phyloP scores from a whole-genome alignment of 169 alveolate genomes.

The Perkinsus marinus region DNA sequence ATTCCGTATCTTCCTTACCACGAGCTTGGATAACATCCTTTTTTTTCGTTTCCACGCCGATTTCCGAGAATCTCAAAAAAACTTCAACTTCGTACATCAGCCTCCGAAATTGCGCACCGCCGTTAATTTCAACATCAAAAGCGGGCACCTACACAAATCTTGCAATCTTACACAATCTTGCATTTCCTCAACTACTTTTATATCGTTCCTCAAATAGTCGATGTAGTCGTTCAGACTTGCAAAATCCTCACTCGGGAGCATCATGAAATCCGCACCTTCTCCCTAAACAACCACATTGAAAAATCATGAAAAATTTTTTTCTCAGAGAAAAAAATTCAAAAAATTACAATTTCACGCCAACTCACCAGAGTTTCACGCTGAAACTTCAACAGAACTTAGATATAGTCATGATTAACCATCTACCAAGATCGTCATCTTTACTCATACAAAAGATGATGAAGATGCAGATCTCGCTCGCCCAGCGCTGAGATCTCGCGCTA shows the following conservation, averaged over 20 bases:
- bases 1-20: neutral
- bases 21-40: constrained; percentile 22
- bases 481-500: no score
- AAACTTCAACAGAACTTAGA: no score
- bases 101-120: constrained; percentile 33
- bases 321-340: no score
- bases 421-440: no score
- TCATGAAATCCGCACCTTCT: neutral
- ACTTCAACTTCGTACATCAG: constrained; percentile 24
- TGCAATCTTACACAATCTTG: neutral
- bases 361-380: no score
- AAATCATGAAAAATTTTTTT: no score
- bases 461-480: no score
- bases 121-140: constrained; percentile 15
- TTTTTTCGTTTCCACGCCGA: constrained; percentile 27
- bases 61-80: constrained; percentile 18
- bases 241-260: neutral
- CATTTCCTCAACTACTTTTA: neutral
- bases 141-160: neutral
- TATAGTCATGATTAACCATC: no score
- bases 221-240: constrained; percentile 19
- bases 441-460: no score
- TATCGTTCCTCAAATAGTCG: neutral
- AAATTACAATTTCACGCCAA: no score
- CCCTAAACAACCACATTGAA: no score